phyloP scores from a whole-genome alignment of 495 filamentous ascomycete species.

The Penicillium samsonianum region DNA sequence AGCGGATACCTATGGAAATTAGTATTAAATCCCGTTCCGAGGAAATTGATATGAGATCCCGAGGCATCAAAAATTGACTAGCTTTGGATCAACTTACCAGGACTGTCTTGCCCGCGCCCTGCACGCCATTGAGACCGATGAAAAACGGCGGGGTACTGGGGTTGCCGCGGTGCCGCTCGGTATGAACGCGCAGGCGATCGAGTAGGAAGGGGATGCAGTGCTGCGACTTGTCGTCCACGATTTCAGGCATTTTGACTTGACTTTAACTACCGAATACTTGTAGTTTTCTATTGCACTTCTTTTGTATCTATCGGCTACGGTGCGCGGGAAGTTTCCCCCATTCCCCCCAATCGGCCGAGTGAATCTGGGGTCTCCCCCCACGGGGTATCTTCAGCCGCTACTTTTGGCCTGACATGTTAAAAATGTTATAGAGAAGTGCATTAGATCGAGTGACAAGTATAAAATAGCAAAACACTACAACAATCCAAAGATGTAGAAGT shows the following conservation, averaged over 20 bases:
- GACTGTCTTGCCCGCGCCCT: slow-evolving; percentile 90
- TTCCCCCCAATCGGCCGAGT: slow-evolving; percentile 16
- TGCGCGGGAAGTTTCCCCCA: slow-evolving; percentile 2
- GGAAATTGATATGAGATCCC: slow-evolving; percentile 5
- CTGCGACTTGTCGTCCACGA: slow-evolving; percentile 84
- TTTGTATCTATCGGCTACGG: slow-evolving; percentile 7
- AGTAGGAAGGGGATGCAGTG: slow-evolving; percentile 86
- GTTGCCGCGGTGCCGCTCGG: slow-evolving; percentile 35
- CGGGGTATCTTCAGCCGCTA: slow-evolving; percentile 8
- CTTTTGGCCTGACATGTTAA: not conserved
- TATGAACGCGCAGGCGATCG: slow-evolving; percentile 58
- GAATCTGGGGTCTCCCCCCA: slow-evolving; percentile 8
- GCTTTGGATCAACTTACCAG: slow-evolving; percentile 53
- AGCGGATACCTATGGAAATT: slow-evolving; percentile 55
- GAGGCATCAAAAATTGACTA: slow-evolving; percentile 1
- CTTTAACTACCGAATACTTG: slow-evolving; percentile 3
- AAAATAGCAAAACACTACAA: not conserved
- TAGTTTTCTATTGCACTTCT: not conserved
- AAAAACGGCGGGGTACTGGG: slow-evolving; percentile 57
- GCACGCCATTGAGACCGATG: slow-evolving; percentile 65
- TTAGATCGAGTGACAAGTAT: not conserved
- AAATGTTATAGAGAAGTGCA: not conserved
- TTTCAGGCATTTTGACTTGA: slow-evolving; percentile 45
- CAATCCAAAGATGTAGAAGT: not conserved
- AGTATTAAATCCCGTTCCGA: slow-evolving; percentile 14